These are phyloP conservation scores for Globomyces pollinis-pini DNA, from an alignment of 192 early-diverging fungal genomes.

Conservation along the genomic window DNA sequence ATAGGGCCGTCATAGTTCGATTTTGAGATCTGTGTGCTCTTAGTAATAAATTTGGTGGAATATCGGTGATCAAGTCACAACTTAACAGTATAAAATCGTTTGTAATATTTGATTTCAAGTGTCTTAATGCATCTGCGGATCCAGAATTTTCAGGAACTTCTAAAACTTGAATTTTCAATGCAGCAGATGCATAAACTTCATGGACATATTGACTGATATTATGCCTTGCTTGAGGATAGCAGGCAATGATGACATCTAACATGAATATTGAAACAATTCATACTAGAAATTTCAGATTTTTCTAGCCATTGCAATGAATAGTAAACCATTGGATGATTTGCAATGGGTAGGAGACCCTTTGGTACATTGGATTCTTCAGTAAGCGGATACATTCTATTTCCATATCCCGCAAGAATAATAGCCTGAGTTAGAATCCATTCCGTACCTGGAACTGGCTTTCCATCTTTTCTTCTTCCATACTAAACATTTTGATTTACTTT, in stretches of 20 bases:
- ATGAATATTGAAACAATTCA: constrained; percentile 34
- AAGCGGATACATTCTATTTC: constrained; percentile 35
- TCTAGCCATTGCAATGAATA: constrained; percentile 94
- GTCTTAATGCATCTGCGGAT: constrained; percentile 78
- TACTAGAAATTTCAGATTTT: constrained; percentile 23
- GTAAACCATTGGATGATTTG: constrained; percentile 90
- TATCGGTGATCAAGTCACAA: constrained; percentile 85
- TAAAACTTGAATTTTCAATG: background rate
- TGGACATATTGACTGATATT: constrained; percentile 37
- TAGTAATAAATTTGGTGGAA: constrained; percentile 73
- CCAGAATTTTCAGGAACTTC: constrained; percentile 29
- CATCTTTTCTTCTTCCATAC: no score
- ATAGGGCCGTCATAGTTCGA: constrained; percentile 72
- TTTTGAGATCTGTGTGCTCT: constrained; percentile 73
- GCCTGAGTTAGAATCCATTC: constrained; percentile 1
- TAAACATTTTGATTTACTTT: no score
- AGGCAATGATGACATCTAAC: constrained; percentile 70
- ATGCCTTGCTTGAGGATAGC: constrained; percentile 55
- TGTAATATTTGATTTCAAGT: constrained; percentile 76
- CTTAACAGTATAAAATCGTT: constrained; percentile 86
- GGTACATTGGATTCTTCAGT: constrained; percentile 75
- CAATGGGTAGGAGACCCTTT: constrained; percentile 90
- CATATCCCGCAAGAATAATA: constrained; percentile 10
- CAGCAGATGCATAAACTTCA: background rate
- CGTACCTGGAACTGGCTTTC: constrained; percentile 5